Percentiles rank a stretch among this genome's conserved stretches.
Evolutionary conservation across 441 rosid genomes (phyloP).

Genomic region (Arabidopsis hybrid): DNA sequence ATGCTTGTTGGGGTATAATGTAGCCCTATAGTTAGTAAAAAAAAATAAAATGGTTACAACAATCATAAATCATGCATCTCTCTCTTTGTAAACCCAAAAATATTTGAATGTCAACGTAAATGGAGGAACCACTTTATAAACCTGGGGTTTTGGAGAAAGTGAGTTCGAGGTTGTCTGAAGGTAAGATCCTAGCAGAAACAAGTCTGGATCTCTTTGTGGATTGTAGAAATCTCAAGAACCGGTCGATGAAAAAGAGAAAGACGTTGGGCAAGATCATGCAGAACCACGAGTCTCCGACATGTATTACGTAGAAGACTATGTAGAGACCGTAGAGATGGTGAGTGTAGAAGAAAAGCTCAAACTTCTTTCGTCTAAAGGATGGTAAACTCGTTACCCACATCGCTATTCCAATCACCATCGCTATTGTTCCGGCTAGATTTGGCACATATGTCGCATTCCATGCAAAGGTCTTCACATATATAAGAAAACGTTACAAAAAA

Average conservation of each 20-base stretch:
- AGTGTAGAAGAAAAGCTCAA: conserved; percentile 74
- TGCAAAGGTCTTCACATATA: no score
- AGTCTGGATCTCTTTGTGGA: conserved; percentile 56
- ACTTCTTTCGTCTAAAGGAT: conserved; percentile 54
- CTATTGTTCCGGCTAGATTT: conserved; percentile 53
- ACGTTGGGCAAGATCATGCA: conserved; percentile 65
- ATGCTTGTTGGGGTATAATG: conserved; percentile 56
- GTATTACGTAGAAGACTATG: conserved; percentile 62
- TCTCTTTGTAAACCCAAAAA: background rate
- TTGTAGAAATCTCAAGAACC: conserved; percentile 71
- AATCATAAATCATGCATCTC: no score
- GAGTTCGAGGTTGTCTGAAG: conserved; percentile 58
- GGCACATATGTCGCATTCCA: no score
- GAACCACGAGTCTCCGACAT: conserved; percentile 63
- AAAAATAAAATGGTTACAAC: no score
- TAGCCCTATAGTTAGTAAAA: conserved; percentile 42
- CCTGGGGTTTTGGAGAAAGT: conserved; percentile 59
- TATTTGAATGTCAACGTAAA: background rate
- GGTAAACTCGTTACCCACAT: conserved; percentile 70
- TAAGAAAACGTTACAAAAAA: no score
- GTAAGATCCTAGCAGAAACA: conserved; percentile 61
- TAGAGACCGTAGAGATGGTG: conserved; percentile 64
- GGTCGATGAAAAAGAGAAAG: conserved; percentile 71
- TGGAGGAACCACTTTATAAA: conserved; percentile 20
- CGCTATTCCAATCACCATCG: conserved; percentile 57